Conservation (phyloP, 768 basidiomycete species). For the Crepidotus variabilis region DNA sequence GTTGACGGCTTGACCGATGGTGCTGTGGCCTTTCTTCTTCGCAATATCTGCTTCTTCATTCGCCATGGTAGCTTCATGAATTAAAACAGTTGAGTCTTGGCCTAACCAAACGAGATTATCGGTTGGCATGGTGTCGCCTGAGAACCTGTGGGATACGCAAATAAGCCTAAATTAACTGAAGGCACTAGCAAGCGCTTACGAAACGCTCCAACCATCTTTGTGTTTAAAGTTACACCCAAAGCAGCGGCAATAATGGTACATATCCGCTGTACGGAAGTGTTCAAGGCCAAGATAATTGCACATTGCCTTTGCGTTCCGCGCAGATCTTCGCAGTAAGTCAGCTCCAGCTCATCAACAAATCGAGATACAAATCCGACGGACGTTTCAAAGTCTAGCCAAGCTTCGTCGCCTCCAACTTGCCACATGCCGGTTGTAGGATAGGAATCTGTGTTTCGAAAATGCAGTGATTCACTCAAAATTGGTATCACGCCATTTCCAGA, state of each 20-base stretch:
- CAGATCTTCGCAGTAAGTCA: conserved; percentile 33
- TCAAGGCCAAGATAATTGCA: conserved; percentile 52
- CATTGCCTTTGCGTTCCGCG: conserved; percentile 37
- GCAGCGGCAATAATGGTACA: conserved; percentile 68
- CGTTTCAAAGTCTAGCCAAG: conserved; percentile 41
- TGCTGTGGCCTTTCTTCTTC: conserved; percentile 77
- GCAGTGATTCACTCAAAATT: conserved; percentile 52
- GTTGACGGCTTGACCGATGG: conserved; percentile 82
- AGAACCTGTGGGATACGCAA: conserved; percentile 56
- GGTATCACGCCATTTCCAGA: conserved; percentile 50
- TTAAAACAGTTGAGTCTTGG: conserved; percentile 67
- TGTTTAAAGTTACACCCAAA: conserved; percentile 72
- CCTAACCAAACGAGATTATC: conserved; percentile 65
- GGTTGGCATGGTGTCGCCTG: conserved; percentile 86
- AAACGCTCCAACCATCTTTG: conserved; percentile 71
- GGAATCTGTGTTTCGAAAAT: conserved; percentile 35
- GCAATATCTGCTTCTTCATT: conserved; percentile 81
- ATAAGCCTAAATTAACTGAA: not conserved
- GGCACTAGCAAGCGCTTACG: conserved; percentile 53
- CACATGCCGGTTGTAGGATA: conserved; percentile 38
- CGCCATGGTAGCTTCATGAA: conserved; percentile 93
- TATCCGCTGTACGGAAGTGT: conserved; percentile 64
- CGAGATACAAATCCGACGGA: conserved; percentile 15
- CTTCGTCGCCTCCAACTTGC: conserved; percentile 39
- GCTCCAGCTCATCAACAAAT: not conserved